These are phyloP conservation scores for Durotheca rogersii DNA, from an alignment of 495 filamentous ascomycete genomes.

Conservation along the genomic window DNA sequence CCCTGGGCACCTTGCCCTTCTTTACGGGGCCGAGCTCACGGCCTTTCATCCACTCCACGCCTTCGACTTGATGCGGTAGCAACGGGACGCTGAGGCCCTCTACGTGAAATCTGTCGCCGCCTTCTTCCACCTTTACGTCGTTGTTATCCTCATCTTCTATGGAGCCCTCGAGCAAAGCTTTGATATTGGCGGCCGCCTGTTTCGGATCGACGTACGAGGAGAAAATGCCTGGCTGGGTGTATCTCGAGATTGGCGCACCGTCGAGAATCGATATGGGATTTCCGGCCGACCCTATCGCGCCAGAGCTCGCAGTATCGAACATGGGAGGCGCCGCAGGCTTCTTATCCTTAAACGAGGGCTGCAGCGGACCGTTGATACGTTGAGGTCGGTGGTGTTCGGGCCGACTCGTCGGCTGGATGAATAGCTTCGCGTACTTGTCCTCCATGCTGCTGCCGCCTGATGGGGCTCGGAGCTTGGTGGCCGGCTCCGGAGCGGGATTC, in stretches of 20 bases:
- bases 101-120: conserved; percentile 44
- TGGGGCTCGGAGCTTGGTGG: conserved; percentile 26
- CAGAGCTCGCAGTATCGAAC: conserved; percentile 40
- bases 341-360: conserved; percentile 39
- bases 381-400: conserved; percentile 51
- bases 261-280: conserved; percentile 35
- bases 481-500: conserved; percentile 8
- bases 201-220: conserved; percentile 71
- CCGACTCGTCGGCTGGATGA: conserved; percentile 46
- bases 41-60: conserved; percentile 88
- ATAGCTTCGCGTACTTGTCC: conserved; percentile 43
- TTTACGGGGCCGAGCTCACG: conserved; percentile 81
- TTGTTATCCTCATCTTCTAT: conserved; percentile 79
- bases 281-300: conserved; percentile 19
- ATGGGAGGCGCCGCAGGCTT: conserved; percentile 36
- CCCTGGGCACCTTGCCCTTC: conserved; percentile 75
- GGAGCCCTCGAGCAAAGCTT: conserved; percentile 81
- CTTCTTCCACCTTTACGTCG: conserved; percentile 49
- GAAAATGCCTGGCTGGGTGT: conserved; percentile 53
- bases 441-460: conserved; percentile 29
- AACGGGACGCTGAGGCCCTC: conserved; percentile 85
- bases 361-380: conserved; percentile 41
- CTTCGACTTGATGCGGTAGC: conserved; percentile 88
- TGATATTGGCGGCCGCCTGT: conserved; percentile 81
- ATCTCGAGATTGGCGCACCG: conserved; percentile 26